A percentile compares a stretch with the other conserved stretches of the same genome.
These are phyloP conservation scores for Neospora caninum DNA, from an alignment of 169 alveolate genomes.

Conservation along the genomic window DNA sequence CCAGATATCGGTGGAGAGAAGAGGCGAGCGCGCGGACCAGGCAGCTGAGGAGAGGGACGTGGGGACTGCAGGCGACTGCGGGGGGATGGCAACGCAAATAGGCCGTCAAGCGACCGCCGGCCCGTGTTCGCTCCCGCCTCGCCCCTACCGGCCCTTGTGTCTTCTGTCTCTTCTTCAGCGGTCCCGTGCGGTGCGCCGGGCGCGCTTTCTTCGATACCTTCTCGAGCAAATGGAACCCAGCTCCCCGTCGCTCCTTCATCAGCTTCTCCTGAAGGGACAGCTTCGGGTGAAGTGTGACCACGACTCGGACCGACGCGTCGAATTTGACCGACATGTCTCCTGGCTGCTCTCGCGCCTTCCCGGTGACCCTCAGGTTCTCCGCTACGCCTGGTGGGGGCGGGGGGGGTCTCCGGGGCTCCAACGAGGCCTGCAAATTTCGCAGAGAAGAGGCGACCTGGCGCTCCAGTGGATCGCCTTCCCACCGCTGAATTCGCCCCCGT, in stretches of 20 bases:
- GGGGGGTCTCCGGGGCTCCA: constrained; percentile 32
- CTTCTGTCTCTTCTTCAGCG: neutral
- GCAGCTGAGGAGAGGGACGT: too few relatives aligned
- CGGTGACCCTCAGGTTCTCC: constrained; percentile 15
- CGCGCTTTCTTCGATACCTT: neutral
- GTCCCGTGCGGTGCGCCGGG: constrained; percentile 30
- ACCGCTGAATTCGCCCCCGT: neutral
- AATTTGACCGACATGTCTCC: constrained; percentile 23
- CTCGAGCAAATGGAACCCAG: neutral
- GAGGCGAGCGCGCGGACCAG: neutral
- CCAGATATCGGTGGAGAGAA: neutral
- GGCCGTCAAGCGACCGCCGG: too few relatives aligned
- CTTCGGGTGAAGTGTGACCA: constrained; percentile 31
- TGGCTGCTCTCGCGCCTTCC: constrained; percentile 41
- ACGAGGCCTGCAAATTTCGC: constrained; percentile 5
- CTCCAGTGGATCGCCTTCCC: neutral
- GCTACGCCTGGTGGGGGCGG: constrained; percentile 42
- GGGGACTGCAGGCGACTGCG: too few relatives aligned
- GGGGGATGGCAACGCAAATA: too few relatives aligned
- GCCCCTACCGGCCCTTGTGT: constrained; percentile 5
- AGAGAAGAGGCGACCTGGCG: neutral
- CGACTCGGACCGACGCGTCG: constrained; percentile 36
- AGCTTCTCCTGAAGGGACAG: constrained; percentile 4
- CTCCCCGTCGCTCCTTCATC: neutral
- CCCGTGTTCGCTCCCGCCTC: neutral